phyloP scores from a whole-genome alignment of 2,329 filamentous ascomycete species.

The Beauveria varroae region DNA sequence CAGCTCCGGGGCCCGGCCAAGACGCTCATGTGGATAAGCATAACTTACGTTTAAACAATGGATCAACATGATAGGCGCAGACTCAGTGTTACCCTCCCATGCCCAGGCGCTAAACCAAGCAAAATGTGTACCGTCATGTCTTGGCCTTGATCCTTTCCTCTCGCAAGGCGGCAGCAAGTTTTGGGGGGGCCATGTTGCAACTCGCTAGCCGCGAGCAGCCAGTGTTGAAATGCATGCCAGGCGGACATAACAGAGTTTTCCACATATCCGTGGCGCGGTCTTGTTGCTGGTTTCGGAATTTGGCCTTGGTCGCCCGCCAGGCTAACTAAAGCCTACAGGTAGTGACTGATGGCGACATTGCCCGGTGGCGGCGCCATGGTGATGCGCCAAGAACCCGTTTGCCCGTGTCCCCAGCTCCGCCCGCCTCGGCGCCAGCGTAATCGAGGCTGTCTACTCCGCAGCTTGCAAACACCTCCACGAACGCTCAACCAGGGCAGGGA shows the following conservation, averaged over 20 bases:
- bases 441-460: no score
- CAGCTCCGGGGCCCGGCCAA: not conserved
- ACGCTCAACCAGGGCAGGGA: no score
- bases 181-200: not conserved
- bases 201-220: not conserved
- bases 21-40: conserved; percentile 8
- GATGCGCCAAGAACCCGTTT: not conserved
- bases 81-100: not conserved
- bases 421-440: not conserved
- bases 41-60: not conserved
- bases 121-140: not conserved
- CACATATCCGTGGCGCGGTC: not conserved
- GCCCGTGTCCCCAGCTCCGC: not conserved
- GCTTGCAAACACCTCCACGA: no score
- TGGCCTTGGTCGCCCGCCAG: no score
- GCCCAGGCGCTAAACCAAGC: conserved; percentile 1
- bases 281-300: no score
- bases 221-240: no score
- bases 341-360: not conserved
- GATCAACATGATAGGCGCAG: not conserved
- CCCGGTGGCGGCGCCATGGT: not conserved
- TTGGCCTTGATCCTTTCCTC: not conserved
- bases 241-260: no score
- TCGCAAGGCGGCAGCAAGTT: not conserved
- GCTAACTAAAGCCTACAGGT: no score